A percentile compares a stretch with the other conserved stretches of the same genome.
Conservation (phyloP, 2,329 filamentous ascomycete species). For the Sporothrix curviconia region DNA sequence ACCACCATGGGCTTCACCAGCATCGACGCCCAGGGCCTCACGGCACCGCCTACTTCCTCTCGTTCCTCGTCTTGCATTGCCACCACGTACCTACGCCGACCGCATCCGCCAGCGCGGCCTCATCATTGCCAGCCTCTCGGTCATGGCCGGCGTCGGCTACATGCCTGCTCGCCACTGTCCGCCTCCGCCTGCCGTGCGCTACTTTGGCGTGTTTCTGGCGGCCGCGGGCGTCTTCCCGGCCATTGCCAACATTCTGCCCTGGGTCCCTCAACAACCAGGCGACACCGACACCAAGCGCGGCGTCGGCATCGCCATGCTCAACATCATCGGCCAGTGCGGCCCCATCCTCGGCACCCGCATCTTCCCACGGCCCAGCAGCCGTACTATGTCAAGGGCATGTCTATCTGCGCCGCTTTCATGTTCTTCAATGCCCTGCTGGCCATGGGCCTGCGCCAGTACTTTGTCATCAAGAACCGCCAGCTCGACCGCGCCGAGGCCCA, state of each 20-base stretch:
- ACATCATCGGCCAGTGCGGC: constrained; percentile 56
- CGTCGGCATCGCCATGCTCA: constrained; percentile 55
- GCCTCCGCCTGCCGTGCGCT: constrained; percentile 36
- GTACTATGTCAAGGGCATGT: constrained; percentile 34
- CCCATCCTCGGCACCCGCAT: constrained; percentile 58
- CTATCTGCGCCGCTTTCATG: constrained; percentile 35
- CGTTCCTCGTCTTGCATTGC: constrained; percentile 56
- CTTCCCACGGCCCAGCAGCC: constrained; percentile 40
- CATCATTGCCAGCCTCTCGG: constrained; percentile 49
- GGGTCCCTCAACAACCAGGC: constrained; percentile 66
- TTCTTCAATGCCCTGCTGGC: constrained; percentile 35
- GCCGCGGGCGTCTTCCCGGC: constrained; percentile 51
- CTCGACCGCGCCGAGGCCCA: constrained; percentile 28
- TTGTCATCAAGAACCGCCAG: constrained; percentile 28
- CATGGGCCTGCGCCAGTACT: constrained; percentile 27
- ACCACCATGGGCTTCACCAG: constrained; percentile 61
- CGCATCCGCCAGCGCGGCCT: constrained; percentile 56
- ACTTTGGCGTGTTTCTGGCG: constrained; percentile 41
- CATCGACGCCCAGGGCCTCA: constrained; percentile 63
- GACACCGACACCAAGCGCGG: constrained; percentile 59
- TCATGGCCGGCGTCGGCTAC: constrained; percentile 56
- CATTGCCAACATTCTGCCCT: constrained; percentile 63
- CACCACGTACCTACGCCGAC: constrained; percentile 60
- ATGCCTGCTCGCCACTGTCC: constrained; percentile 54
- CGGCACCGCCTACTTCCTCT: constrained; percentile 65